A percentile compares a stretch with the other conserved stretches of the same genome.
phyloP scores from a whole-genome alignment of 78 protist genomes.

The Neovahlkampfia damariscottae region DNA sequence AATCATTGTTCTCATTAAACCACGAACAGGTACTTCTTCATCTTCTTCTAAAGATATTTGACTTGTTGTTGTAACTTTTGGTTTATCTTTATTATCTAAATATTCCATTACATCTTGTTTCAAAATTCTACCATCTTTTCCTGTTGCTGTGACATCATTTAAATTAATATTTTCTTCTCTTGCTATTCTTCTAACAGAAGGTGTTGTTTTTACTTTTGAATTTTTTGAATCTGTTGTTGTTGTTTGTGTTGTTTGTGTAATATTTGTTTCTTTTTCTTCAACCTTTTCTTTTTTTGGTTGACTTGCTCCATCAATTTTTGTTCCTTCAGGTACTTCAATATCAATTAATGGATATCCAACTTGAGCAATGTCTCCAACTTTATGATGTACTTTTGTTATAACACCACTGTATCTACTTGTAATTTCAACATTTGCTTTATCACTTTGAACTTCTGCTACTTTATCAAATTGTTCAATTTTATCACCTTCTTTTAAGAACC shows the following conservation, averaged over 20 bases:
- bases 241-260: background rate
- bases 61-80: background rate
- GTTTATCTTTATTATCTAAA: background rate
- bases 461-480: constrained; percentile 61
- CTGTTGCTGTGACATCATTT: constrained; percentile 27
- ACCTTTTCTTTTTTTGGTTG: background rate
- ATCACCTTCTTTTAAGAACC: constrained; percentile 74
- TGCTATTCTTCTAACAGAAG: constrained; percentile 72
- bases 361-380: constrained; percentile 58
- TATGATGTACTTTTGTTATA: constrained; percentile 40
- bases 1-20: constrained; percentile 51
- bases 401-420: constrained; percentile 60
- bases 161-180: constrained; percentile 49
- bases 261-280: background rate
- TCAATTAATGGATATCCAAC: constrained; percentile 65
- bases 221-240: background rate
- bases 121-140: constrained; percentile 67
- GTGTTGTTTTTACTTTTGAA: constrained; percentile 60
- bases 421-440: constrained; percentile 88
- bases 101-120: constrained; percentile 56
- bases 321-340: constrained; percentile 39
- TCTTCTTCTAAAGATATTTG: background rate
- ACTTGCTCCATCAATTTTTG: background rate
- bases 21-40: constrained; percentile 16
- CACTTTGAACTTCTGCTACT: constrained; percentile 80